Evolutionary conservation across 805 yeast species (phyloP), one percentile per base, ranked within the genome.

Genomic region (Metschnikowia drakensbergensis): DNA sequence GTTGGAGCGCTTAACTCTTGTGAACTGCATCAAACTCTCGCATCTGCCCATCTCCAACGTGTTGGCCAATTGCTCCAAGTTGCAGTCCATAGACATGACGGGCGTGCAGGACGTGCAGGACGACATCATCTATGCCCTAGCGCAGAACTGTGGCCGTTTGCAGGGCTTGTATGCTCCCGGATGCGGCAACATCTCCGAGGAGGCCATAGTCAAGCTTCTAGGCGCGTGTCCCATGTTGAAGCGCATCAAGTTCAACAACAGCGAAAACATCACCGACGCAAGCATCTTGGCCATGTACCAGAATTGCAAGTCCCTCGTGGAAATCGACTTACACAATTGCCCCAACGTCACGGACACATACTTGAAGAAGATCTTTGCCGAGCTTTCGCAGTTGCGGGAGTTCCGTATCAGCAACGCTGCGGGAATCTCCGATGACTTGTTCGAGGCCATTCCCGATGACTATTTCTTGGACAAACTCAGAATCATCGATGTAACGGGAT

Each of bases 101-200:
- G 94, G 94, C 6, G 85, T 88, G 4, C 75, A 74, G 37, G 81
- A 77, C 52, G 67, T 72, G 46, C 76, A 72, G 47, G 97, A 91
- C 69, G 81, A 76, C 38, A 81, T 90, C 4, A 80, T 89, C 50
- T 56, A 67, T 28, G 81, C 86, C 5, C 72, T 92, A 54, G 89
- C 96, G 3, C 61, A 62, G 6, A 76, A 80, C 58, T 91, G 97
- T 65, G 77, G 80, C 33, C 71, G 92, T 41, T 72, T 92, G 39
- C 97, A 92, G 68, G 97, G 97, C 1, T 71, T 91, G 40, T 91
- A 90, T 63, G 94, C 94, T 0, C 91, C 96, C 1, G 88, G 87
- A 5, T 90, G 97, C 49, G 80, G 79, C 33, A 67, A 72, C n/a
- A 83, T 92, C 3, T 74, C 86, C 5, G 87, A 86, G 53, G 69